Conservation (phyloP, 768 basidiomycete species). For the Pleurotus salmoneostramineus region DNA sequence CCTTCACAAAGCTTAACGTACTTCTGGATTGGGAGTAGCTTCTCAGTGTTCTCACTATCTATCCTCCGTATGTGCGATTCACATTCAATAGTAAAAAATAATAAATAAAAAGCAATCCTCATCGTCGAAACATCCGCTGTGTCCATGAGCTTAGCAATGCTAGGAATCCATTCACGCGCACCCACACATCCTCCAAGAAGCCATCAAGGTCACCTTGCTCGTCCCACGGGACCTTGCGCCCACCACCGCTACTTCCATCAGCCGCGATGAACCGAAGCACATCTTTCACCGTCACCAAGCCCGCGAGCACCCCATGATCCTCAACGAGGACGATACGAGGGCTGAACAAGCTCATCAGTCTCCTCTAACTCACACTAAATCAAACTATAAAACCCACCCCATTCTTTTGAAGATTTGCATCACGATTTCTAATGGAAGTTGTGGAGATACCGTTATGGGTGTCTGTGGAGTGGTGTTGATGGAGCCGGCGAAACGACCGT, state of each 20-base stretch:
- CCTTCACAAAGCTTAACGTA: no score
- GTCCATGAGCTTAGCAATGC: slow-evolving; percentile 34
- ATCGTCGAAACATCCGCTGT: slow-evolving; percentile 30
- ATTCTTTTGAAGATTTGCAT: slow-evolving; percentile 97
- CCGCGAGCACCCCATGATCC: slow-evolving; percentile 75
- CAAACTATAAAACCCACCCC: slow-evolving; percentile 62
- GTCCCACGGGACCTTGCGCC: slow-evolving; percentile 53
- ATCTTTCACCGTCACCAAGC: slow-evolving; percentile 94
- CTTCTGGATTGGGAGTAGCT: no score
- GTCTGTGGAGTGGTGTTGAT: slow-evolving; percentile 49
- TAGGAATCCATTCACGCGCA: slow-evolving; percentile 37
- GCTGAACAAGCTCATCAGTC: slow-evolving; percentile 33
- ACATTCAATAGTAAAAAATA: no score
- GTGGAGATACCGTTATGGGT: slow-evolving; percentile 88
- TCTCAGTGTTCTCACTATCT: no score
- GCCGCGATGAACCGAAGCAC: slow-evolving; percentile 82
- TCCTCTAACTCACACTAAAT: slow-evolving; percentile 1
- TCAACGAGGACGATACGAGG: slow-evolving; percentile 96
- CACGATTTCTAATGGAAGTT: slow-evolving; percentile 91
- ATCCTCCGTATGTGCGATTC: no score
- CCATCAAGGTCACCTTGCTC: slow-evolving; percentile 64
- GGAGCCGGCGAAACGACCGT: neutral
- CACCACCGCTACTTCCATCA: slow-evolving; percentile 34
- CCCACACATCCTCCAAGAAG: slow-evolving; percentile 59
- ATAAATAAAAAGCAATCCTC: slow-evolving; percentile 8